Conservation (phyloP, 1,139 yeast species). For the Candida sojae region DNA sequence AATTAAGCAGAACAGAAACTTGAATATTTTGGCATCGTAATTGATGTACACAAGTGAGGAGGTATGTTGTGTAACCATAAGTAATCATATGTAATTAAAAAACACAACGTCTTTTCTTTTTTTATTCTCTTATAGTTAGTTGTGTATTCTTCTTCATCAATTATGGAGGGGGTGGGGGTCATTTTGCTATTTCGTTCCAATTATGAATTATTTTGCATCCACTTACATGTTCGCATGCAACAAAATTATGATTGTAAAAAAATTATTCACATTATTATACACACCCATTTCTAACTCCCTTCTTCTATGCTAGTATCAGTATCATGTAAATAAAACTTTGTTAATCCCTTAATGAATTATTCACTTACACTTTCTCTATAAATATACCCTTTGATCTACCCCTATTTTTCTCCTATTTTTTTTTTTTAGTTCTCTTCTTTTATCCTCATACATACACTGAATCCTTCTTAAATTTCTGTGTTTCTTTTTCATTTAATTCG, state of each 20-base stretch:
- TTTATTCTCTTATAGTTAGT: no score
- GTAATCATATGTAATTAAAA: no score
- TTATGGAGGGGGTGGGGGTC: no score
- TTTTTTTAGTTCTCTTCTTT: background rate
- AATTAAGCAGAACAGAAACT: no score
- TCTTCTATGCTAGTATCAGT: no score
- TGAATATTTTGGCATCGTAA: no score
- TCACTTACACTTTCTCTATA: background rate
- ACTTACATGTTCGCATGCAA: background rate
- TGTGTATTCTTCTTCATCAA: no score
- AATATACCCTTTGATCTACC: background rate
- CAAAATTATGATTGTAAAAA: background rate
- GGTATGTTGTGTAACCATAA: no score
- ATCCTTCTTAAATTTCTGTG: background rate
- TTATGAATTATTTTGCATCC: background rate
- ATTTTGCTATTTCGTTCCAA: background rate
- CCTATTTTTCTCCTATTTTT: background rate
- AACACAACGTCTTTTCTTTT: no score
- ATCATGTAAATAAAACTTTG: background rate
- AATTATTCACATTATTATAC: no score
- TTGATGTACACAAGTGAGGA: no score
- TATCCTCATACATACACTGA: background rate
- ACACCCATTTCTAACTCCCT: no score
- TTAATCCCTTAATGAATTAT: background rate
- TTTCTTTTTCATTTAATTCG: background rate